These are phyloP conservation scores for Naganishia sp. DNA, from an alignment of 1,284 basidiomycete genomes.

Conservation along the genomic window DNA sequence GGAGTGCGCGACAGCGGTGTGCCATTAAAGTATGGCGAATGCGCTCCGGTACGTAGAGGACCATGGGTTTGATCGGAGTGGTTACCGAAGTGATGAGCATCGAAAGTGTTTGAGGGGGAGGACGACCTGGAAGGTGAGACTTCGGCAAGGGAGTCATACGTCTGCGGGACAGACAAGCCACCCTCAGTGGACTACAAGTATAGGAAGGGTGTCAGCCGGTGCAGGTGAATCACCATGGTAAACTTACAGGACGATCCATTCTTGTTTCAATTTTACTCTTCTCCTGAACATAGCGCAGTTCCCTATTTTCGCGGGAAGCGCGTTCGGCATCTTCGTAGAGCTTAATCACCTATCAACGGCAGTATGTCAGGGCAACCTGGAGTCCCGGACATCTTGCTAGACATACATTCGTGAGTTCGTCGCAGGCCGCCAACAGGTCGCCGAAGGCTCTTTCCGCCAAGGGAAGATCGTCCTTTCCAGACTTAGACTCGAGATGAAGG, in stretches of 20 bases:
- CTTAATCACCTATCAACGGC: constrained; percentile 37
- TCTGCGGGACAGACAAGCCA: constrained; percentile 6
- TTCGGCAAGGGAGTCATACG: background rate
- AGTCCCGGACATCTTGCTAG: background rate
- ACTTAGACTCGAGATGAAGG: constrained; percentile 27
- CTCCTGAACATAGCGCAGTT: constrained; percentile 49
- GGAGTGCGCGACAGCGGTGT: background rate
- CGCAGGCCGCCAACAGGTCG: constrained; percentile 47
- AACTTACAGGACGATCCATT: constrained; percentile 46
- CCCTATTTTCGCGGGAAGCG: constrained; percentile 44
- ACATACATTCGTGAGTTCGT: constrained; percentile 40
- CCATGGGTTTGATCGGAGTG: background rate
- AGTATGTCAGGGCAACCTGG: background rate
- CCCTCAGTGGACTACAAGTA: background rate
- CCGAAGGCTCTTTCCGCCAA: constrained; percentile 48
- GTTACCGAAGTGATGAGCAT: background rate
- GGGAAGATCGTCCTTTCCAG: constrained; percentile 33
- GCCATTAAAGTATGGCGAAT: constrained; percentile 14
- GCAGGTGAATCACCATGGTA: background rate
- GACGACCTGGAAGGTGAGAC: constrained; percentile 6
- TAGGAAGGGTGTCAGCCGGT: background rate
- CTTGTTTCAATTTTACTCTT: constrained; percentile 51
- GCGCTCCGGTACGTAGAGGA: constrained; percentile 6
- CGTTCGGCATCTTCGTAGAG: constrained; percentile 50
- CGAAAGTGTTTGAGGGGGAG: constrained; percentile 3